Evolutionary conservation across 179 eudicot species (phyloP).

Genomic region (Beta macrorhiza): DNA sequence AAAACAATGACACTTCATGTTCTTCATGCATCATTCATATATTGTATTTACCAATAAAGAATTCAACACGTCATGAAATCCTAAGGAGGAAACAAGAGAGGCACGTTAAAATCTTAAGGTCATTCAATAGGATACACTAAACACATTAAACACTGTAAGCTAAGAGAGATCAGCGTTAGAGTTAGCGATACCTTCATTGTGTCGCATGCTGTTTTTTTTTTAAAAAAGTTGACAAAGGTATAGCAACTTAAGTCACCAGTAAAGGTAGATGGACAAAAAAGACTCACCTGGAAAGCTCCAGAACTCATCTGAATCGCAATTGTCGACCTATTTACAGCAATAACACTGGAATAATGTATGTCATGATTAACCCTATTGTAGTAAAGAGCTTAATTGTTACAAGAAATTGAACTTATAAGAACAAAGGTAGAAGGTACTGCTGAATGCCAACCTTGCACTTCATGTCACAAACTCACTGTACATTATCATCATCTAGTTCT

Average conservation of each 20-base stretch:
- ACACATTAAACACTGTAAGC: not conserved
- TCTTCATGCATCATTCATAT: not conserved
- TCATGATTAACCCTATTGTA: not conserved
- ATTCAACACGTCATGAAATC: too few relatives aligned
- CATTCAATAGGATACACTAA: not conserved
- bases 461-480: not conserved
- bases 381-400: not conserved
- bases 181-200: not conserved
- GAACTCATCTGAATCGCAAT: not conserved
- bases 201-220: not conserved
- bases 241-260: not conserved
- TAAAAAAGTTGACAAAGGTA: not conserved
- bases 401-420: not conserved
- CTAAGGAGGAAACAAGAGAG: not conserved
- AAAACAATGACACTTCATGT: not conserved
- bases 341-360: not conserved
- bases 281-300: slow-evolving; percentile 10
- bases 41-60: not conserved
- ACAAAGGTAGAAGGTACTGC: not conserved
- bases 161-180: not conserved
- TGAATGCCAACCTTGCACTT: slow-evolving; percentile 6
- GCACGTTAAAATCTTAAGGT: not conserved
- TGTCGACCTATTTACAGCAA: not conserved
- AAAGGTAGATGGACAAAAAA: not conserved
- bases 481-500: slow-evolving; percentile 2